Conservation (phyloP, 2,329 filamentous ascomycete genomes). For the Penicillium sp. region DNA sequence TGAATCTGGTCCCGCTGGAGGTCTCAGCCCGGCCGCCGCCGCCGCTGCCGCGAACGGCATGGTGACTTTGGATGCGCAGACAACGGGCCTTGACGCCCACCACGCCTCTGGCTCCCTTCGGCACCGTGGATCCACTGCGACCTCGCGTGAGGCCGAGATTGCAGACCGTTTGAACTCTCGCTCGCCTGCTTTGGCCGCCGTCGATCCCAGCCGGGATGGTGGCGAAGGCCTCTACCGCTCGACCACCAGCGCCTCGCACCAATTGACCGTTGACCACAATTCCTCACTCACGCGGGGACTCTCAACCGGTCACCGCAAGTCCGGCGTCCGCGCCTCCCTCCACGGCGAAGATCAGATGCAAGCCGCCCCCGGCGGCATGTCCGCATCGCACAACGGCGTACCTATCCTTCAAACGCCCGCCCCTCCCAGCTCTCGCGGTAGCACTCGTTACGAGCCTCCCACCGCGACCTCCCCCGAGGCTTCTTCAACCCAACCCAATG, state of each 20-base stretch:
- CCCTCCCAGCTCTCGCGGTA: constrained; percentile 18
- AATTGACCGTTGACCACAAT: constrained; percentile 14
- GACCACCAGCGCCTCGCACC: constrained; percentile 19
- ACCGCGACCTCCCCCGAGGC: constrained; percentile 2
- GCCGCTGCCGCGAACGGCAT: constrained; percentile 4
- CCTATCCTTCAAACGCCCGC: constrained; percentile 23
- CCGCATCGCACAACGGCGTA: constrained; percentile 19
- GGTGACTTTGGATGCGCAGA: constrained; percentile 16
- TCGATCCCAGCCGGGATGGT: constrained; percentile 25
- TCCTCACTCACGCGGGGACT: constrained; percentile 31
- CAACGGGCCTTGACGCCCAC: constrained; percentile 28
- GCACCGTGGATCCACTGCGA: constrained; percentile 24
- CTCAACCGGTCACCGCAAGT: constrained; percentile 37
- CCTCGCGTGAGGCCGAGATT: constrained; percentile 30
- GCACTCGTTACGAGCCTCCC: constrained; percentile 17
- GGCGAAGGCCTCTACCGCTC: constrained; percentile 23
- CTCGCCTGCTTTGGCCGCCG: constrained; percentile 26
- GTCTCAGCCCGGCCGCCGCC: constrained; percentile 6
- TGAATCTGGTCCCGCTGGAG: neutral
- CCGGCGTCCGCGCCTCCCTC: constrained; percentile 17
- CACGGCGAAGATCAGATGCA: constrained; percentile 5
- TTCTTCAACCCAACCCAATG: constrained; percentile 1
- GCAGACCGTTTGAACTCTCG: constrained; percentile 31
- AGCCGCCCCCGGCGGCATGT: constrained; percentile 14
- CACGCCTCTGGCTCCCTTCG: constrained; percentile 23